A percentile compares a stretch with the other conserved stretches of the same genome.
phyloP scores from a whole-genome alignment of 2,329 filamentous ascomycete species.

The Cadophora malorum region DNA sequence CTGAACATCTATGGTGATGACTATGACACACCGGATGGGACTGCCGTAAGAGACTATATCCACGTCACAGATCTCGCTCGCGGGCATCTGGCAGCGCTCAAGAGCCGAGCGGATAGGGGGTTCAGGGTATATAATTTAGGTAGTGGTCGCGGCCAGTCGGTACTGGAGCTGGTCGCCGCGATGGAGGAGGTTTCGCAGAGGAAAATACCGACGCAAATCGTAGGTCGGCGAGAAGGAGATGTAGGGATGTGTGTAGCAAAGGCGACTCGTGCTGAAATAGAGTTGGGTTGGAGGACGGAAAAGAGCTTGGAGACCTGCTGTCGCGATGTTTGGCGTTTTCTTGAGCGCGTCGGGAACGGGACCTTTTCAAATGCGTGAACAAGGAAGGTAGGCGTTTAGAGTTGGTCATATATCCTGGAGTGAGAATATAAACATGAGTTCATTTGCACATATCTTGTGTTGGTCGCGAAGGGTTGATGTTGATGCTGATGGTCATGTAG shows the following conservation, averaged over 20 bases:
- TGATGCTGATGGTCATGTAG: not conserved
- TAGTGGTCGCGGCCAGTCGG: conserved; percentile 53
- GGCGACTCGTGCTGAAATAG: conserved; percentile 48
- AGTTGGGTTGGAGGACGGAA: conserved; percentile 52
- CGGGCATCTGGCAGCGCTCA: conserved; percentile 66
- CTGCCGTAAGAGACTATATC: conserved; percentile 71
- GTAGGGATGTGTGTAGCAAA: conserved; percentile 53
- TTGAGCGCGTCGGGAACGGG: conserved; percentile 27
- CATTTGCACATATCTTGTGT: not conserved
- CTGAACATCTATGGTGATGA: conserved; percentile 69
- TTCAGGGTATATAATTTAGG: conserved; percentile 56
- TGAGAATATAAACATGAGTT: not conserved
- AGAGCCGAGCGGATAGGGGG: conserved; percentile 42
- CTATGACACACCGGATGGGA: conserved; percentile 70
- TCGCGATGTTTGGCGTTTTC: conserved; percentile 37
- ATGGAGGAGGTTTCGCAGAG: conserved; percentile 48
- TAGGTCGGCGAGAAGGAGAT: conserved; percentile 51
- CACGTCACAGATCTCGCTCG: conserved; percentile 70
- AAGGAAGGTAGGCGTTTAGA: conserved; percentile 16
- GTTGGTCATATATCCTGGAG: not conserved
- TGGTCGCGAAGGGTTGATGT: not conserved
- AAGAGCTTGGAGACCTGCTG: conserved; percentile 38
- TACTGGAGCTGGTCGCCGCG: conserved; percentile 51
- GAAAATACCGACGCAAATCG: conserved; percentile 48
- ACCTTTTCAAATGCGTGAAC: conserved; percentile 15